Evolutionary conservation across 1,139 yeast species (phyloP).

Genomic region (Kodamaea alishanica): DNA sequence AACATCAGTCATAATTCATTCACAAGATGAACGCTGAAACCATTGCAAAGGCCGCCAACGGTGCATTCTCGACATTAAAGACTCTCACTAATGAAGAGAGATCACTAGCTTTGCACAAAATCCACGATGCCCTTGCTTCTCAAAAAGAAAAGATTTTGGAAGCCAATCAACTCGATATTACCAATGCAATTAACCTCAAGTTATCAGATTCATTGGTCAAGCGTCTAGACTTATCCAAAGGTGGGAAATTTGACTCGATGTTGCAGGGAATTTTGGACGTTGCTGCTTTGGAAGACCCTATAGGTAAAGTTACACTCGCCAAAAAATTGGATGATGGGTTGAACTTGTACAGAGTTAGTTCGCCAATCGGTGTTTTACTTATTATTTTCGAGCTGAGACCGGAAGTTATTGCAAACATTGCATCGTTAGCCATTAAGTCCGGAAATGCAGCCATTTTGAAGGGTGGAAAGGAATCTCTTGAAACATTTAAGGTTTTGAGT

Average conservation of each 20-base stretch:
- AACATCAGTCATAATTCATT: too few species aligned
- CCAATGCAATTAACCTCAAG: constrained; percentile 55
- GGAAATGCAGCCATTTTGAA: constrained; percentile 94
- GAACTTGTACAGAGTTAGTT: constrained; percentile 73
- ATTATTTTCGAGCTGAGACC: constrained; percentile 97
- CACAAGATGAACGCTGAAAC: constrained; percentile 49
- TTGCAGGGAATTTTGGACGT: constrained; percentile 92
- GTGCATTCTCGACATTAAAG: constrained; percentile 76
- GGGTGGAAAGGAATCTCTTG: constrained; percentile 91
- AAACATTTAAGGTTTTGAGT: constrained; percentile 84
- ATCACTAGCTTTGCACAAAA: constrained; percentile 64
- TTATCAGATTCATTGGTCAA: constrained; percentile 70
- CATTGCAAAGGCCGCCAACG: constrained; percentile 75
- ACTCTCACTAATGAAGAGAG: constrained; percentile 72
- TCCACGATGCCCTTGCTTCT: constrained; percentile 62
- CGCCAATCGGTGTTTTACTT: constrained; percentile 91
- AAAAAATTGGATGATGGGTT: constrained; percentile 84
- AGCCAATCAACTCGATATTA: constrained; percentile 75
- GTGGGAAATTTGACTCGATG: constrained; percentile 90
- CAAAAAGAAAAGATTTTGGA: constrained; percentile 58
- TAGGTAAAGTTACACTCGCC: constrained; percentile 80
- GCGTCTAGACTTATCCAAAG: constrained; percentile 74
- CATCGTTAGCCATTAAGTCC: constrained; percentile 92
- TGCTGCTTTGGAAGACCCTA: constrained; percentile 82
- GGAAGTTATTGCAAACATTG: constrained; percentile 95